Evolutionary conservation across 441 rosid genomes (phyloP), one percentile per base, ranked within the genome.

Genomic region (Corymbia citriodora): DNA sequence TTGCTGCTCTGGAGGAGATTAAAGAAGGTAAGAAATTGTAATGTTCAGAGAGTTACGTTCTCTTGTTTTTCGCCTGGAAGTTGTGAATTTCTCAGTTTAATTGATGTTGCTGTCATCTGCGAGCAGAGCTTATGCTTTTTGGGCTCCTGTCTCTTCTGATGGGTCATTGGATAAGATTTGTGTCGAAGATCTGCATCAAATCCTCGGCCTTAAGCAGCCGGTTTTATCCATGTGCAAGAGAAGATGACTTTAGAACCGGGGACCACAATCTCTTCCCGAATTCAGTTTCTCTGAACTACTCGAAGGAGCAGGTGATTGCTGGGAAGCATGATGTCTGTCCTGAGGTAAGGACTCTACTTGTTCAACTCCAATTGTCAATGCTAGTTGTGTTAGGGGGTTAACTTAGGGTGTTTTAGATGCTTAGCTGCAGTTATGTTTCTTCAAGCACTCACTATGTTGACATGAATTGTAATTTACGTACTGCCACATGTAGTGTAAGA

Each of bases 91-190:
- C 85, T 23, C n/a, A 40, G 85, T 79, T 79, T 79, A 45, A 79
- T 79, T 74, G 50, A 40, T 74, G 52, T 79, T 0, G 85, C 52
- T 48, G 23, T 79, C 52, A 79, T 79, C 85, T 23, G n/a, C 10
- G 15, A 23, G 85, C 72, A 89, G 90, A 89, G 72, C 87, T 89
- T 59, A 81, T 89, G 90, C 87, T 89, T 29, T 74, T 89, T 36
- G 90, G 90, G 40, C 70, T 89, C 54, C 85, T 89, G 25, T 89
- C 90, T 33, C 87, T 89, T 55, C 90, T 89, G 33, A 89, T 89
- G 90, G 87, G 70, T 81, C 90, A 89, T 23, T 89, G 68, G 87
- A 74, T 79, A 10, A 12, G 48, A 55, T 49, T 54, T 40, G 87
- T 89, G 27, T 25, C 90, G 9, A 89, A 89, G 18, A 81, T 89